Evolutionary conservation across 1,284 basidiomycete species (phyloP).

Genomic region (Psilocybe mexicana): DNA sequence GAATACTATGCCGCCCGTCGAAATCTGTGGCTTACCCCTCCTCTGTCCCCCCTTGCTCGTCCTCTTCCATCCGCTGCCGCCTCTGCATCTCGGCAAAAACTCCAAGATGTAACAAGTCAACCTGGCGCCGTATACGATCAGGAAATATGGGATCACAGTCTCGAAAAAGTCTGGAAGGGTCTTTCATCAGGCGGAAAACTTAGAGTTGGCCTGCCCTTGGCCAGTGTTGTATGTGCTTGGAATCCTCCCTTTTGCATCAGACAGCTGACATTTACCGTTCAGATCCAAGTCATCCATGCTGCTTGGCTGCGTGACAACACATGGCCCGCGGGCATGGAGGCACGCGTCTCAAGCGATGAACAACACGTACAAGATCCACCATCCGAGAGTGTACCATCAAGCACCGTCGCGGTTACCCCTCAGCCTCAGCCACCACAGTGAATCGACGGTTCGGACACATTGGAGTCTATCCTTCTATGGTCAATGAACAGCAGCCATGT

Average conservation of each 20-base stretch:
- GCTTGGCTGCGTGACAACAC: constrained; percentile 75
- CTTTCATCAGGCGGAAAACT: constrained; percentile 57
- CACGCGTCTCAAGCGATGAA: constrained; percentile 59
- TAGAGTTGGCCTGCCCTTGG: constrained; percentile 59
- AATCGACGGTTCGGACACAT: constrained; percentile 2
- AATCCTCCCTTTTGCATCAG: constrained; percentile 9
- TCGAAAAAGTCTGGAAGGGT: constrained; percentile 64
- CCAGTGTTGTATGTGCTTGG: constrained; percentile 53
- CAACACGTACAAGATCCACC: constrained; percentile 19
- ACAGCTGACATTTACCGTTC: constrained; percentile 16
- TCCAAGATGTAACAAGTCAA: constrained; percentile 52
- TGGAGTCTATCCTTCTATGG: constrained; percentile 5
- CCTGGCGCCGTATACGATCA: constrained; percentile 52
- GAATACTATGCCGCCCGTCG: constrained; percentile 62
- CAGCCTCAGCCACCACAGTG: background rate
- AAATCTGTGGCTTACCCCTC: constrained; percentile 52
- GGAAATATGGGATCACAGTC: constrained; percentile 54
- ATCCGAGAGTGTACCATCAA: background rate
- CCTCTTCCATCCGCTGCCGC: constrained; percentile 28
- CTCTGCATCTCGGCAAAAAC: constrained; percentile 45
- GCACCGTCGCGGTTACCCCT: background rate
- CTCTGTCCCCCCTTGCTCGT: constrained; percentile 25
- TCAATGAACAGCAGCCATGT: background rate
- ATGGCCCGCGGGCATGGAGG: constrained; percentile 63
- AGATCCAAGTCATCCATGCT: constrained; percentile 72